A percentile compares a stretch with the other conserved stretches of the same genome.
phyloP scores from a whole-genome alignment of 352 stramenopile species.

The Pythium biforme region DNA sequence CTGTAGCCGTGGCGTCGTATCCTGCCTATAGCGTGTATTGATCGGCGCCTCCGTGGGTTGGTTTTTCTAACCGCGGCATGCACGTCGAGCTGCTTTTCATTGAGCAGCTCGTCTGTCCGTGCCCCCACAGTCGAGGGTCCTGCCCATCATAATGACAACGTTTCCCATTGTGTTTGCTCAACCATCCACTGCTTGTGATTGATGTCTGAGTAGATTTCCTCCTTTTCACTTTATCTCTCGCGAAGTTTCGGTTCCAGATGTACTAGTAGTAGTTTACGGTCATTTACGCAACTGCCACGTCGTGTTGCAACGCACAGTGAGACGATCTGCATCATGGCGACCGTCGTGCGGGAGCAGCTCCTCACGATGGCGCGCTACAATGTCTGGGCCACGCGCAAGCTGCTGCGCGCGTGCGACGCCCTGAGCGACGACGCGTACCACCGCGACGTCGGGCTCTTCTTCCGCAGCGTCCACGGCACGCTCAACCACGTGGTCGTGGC shows the following conservation, averaged over 20 bases:
- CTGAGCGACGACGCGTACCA: slow-evolving; percentile 22
- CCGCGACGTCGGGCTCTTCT: slow-evolving; percentile 28
- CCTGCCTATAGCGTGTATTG: slow-evolving; percentile 25
- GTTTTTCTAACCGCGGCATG: slow-evolving; percentile 10
- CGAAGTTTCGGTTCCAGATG: neutral
- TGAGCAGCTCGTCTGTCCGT: slow-evolving; percentile 17
- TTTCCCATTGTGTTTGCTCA: slow-evolving; percentile 21
- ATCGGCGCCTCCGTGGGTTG: slow-evolving; percentile 20
- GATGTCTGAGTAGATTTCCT: slow-evolving; percentile 10
- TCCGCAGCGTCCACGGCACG: slow-evolving; percentile 26
- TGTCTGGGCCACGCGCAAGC: slow-evolving; percentile 14
- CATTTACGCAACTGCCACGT: neutral
- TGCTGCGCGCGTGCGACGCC: slow-evolving; percentile 19
- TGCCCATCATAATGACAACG: slow-evolving; percentile 28
- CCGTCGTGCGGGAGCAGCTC: slow-evolving; percentile 24
- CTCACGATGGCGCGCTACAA: slow-evolving; percentile 26
- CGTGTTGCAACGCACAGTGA: neutral
- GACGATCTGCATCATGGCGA: slow-evolving; percentile 10
- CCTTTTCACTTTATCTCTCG: neutral
- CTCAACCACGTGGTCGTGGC: slow-evolving; percentile 26
- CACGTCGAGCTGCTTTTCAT: slow-evolving; percentile 8
- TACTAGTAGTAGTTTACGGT: too few species aligned
- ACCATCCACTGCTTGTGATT: neutral
- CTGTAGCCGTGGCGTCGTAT: slow-evolving; percentile 17
- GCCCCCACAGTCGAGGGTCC: slow-evolving; percentile 17